A percentile compares a stretch with the other conserved stretches of the same genome.
phyloP scores from a whole-genome alignment of 2,329 filamentous ascomycete genomes.

The Chrysosporium queenslandicum region DNA sequence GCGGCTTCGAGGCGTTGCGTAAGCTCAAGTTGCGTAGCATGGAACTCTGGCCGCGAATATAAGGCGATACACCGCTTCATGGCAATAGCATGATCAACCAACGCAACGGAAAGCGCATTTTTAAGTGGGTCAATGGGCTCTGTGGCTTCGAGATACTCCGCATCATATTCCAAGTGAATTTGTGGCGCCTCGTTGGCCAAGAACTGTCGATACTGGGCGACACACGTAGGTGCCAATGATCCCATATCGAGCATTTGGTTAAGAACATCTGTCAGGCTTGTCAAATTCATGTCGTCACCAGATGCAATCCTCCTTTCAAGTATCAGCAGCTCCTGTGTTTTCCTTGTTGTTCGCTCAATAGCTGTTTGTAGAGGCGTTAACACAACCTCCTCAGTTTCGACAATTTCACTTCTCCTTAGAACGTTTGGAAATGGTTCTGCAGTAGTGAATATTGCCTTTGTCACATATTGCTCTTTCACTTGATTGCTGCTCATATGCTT shows the following conservation, averaged over 20 bases:
- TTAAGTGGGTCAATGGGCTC: constrained; percentile 49
- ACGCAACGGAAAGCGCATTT: constrained; percentile 69
- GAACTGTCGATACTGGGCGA: constrained; percentile 66
- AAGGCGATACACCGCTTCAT: constrained; percentile 70
- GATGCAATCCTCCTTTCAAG: constrained; percentile 65
- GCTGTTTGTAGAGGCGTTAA: constrained; percentile 75
- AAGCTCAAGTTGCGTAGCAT: constrained; percentile 33
- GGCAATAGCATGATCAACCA: constrained; percentile 81
- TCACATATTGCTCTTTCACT: constrained; percentile 61
- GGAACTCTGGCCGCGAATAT: constrained; percentile 53
- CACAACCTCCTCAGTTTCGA: constrained; percentile 55
- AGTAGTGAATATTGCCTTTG: constrained; percentile 76
- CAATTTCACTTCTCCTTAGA: constrained; percentile 73
- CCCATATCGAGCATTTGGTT: constrained; percentile 68
- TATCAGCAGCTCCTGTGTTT: constrained; percentile 71
- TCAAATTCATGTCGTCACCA: constrained; percentile 60
- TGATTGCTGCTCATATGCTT: constrained; percentile 58
- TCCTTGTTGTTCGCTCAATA: constrained; percentile 78
- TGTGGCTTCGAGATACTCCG: constrained; percentile 43
- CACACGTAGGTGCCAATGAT: constrained; percentile 61
- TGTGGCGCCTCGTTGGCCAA: constrained; percentile 44
- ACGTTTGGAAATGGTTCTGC: constrained; percentile 86
- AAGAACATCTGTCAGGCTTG: constrained; percentile 63
- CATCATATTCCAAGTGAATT: constrained; percentile 26
- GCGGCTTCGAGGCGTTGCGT: constrained; percentile 31